Evolutionary conservation across 306 rosid species (phyloP).

Genomic region (Crataegus laevigata): DNA sequence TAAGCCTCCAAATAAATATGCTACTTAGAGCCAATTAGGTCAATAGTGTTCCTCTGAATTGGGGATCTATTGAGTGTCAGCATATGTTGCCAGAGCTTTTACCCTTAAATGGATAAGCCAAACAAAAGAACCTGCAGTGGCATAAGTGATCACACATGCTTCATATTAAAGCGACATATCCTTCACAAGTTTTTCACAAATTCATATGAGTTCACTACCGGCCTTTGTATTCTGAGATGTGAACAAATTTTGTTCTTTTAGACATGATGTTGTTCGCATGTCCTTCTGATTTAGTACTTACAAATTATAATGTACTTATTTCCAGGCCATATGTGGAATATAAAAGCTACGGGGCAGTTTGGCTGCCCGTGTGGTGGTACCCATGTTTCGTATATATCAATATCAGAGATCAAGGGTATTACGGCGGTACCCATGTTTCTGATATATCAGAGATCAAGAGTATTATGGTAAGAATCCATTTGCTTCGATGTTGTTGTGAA

Average conservation of each 20-base stretch:
- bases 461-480: slow-evolving; percentile 36
- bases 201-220: not conserved
- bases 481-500: not conserved
- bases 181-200: not conserved
- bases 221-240: not conserved
- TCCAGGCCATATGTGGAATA: no score
- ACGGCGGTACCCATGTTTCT: slow-evolving; percentile 74
- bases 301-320: no score
- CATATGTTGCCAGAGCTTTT: no score
- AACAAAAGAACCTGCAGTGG: not conserved
- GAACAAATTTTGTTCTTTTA: not conserved
- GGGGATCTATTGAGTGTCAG: no score
- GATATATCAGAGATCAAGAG: slow-evolving; percentile 53
- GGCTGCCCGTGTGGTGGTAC: slow-evolving; percentile 90
- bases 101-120: not conserved
- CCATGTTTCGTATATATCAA: slow-evolving; percentile 54
- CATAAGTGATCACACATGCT: not conserved
- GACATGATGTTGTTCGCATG: no score
- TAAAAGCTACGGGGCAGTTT: no score
- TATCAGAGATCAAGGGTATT: slow-evolving; percentile 48
- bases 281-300: no score
- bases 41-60: no score
- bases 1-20: no score
- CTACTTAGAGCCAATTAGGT: no score
- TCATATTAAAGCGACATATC: not conserved